phyloP scores from a whole-genome alignment of 495 filamentous ascomycete genomes.

The Aspergillus cristatus region DNA sequence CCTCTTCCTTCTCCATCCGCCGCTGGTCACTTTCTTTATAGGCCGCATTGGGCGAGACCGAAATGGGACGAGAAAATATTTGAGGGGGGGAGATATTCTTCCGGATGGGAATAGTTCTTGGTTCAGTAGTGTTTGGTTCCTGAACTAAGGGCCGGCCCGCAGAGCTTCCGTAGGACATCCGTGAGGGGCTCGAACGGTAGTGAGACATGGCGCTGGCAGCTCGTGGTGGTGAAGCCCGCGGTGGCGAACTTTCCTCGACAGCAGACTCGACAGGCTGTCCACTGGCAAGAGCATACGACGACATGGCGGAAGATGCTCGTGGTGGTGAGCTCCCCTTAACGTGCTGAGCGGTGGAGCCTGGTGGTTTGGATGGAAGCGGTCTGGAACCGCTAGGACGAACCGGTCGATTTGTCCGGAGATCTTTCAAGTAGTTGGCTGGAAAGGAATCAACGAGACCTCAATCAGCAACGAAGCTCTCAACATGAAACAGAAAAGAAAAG shows the following conservation, averaged over 20 bases:
- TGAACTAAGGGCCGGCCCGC: conserved; percentile 38
- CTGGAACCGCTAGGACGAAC: conserved; percentile 70
- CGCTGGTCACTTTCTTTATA: conserved; percentile 75
- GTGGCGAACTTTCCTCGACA: conserved; percentile 1
- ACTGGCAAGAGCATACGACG: conserved; percentile 18
- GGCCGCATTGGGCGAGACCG: conserved; percentile 41
- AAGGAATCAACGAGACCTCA: neutral
- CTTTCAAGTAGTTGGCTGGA: conserved; percentile 64
- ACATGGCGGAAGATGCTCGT: conserved; percentile 40
- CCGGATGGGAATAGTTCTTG: conserved; percentile 24
- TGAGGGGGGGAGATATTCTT: conserved; percentile 37
- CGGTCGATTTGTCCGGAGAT: conserved; percentile 70
- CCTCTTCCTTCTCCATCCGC: conserved; percentile 84
- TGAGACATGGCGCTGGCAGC: conserved; percentile 41
- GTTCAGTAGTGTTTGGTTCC: conserved; percentile 30
- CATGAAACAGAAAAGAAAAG: conserved; percentile 6
- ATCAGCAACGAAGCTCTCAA: conserved; percentile 5
- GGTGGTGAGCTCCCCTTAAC: conserved; percentile 30
- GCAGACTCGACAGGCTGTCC: conserved; percentile 7
- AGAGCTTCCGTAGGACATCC: conserved; percentile 19
- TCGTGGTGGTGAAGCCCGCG: conserved; percentile 25
- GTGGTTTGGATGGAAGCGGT: conserved; percentile 49
- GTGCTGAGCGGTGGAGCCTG: conserved; percentile 28
- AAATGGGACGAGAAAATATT: conserved; percentile 18
- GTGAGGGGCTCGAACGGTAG: conserved; percentile 36